Conservation (phyloP, 2,329 filamentous ascomycete species). For the Aspergillus melleus region DNA sequence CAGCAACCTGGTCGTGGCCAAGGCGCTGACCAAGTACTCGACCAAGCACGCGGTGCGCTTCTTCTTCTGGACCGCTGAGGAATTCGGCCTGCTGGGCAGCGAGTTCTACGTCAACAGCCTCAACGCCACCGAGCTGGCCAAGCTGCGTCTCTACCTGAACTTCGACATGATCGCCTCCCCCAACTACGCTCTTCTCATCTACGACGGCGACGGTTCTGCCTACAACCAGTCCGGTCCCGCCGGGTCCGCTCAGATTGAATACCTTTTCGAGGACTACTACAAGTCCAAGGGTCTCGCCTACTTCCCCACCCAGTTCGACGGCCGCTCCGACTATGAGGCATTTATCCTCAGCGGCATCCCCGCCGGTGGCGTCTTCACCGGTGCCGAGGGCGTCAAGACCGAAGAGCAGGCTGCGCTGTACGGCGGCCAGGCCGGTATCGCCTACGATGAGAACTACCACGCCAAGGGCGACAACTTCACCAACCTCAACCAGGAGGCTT, state of each 20-base stretch:
- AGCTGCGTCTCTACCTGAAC: slow-evolving; percentile 68
- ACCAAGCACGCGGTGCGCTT: slow-evolving; percentile 71
- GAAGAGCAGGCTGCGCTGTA: slow-evolving; percentile 64
- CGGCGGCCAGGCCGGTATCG: slow-evolving; percentile 66
- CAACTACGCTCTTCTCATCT: slow-evolving; percentile 59
- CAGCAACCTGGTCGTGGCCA: slow-evolving; percentile 59
- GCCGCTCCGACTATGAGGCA: slow-evolving; percentile 75
- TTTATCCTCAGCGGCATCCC: slow-evolving; percentile 74
- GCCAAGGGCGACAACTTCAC: slow-evolving; percentile 52
- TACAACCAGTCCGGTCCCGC: slow-evolving; percentile 56
- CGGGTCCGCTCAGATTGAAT: slow-evolving; percentile 68
- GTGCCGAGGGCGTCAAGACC: slow-evolving; percentile 75
- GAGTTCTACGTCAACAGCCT: slow-evolving; percentile 57
- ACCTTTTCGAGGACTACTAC: slow-evolving; percentile 70
- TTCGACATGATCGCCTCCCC: slow-evolving; percentile 70
- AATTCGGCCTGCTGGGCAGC: slow-evolving; percentile 63
- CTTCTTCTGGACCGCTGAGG: slow-evolving; percentile 64
- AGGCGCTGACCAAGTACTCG: slow-evolving; percentile 67
- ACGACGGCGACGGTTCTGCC: slow-evolving; percentile 47
- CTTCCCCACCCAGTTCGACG: slow-evolving; percentile 73
- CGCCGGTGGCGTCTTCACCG: slow-evolving; percentile 73
- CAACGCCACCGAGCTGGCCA: slow-evolving; percentile 52
- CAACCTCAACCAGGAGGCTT: slow-evolving; percentile 50
- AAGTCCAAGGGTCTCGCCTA: slow-evolving; percentile 61
- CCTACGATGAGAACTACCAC: slow-evolving; percentile 61